Percentiles rank a stretch among this genome's conserved stretches.
These are phyloP conservation scores for Scheffersomyces cryptocercus DNA, from an alignment of 1,139 yeast species.

Conservation along the genomic window DNA sequence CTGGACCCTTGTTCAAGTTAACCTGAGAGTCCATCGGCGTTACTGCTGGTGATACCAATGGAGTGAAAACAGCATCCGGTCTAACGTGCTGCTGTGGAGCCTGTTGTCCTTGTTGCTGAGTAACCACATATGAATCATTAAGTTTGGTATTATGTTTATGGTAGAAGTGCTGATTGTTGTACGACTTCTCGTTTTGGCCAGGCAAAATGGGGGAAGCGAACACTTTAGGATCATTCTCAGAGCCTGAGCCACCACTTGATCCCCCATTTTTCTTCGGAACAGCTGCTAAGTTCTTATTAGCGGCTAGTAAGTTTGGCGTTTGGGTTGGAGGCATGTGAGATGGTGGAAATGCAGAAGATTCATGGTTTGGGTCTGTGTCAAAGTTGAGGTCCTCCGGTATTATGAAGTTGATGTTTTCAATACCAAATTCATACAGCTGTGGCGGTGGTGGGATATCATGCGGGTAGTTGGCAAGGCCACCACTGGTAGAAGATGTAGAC, in stretches of 20 bases:
- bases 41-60: constrained; percentile 73
- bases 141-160: constrained; percentile 28
- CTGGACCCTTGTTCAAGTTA: constrained; percentile 17
- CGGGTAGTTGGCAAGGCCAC: constrained; percentile 2
- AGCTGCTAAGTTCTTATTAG: constrained; percentile 12
- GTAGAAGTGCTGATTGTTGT: constrained; percentile 44
- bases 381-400: constrained; percentile 29
- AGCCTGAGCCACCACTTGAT: constrained; percentile 4
- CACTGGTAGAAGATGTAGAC: constrained; percentile 9
- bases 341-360: constrained; percentile 41
- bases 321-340: constrained; percentile 19
- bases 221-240: constrained; percentile 9
- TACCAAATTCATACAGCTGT: constrained; percentile 23
- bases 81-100: constrained; percentile 31
- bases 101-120: constrained; percentile 1
- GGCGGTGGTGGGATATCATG: constrained; percentile 4
- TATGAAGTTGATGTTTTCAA: constrained; percentile 30
- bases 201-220: constrained; percentile 45
- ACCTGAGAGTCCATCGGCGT: constrained; percentile 56
- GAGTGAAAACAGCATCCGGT: constrained; percentile 63
- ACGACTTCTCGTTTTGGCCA: constrained; percentile 45
- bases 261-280: constrained; percentile 3
- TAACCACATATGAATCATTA: constrained; percentile 1
- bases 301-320: constrained; percentile 31
- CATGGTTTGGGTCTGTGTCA: constrained; percentile 11